A percentile compares a stretch with the other conserved stretches of the same genome.
phyloP scores from a whole-genome alignment of 805 yeast genomes.

The Scheffersomyces spartinae region DNA sequence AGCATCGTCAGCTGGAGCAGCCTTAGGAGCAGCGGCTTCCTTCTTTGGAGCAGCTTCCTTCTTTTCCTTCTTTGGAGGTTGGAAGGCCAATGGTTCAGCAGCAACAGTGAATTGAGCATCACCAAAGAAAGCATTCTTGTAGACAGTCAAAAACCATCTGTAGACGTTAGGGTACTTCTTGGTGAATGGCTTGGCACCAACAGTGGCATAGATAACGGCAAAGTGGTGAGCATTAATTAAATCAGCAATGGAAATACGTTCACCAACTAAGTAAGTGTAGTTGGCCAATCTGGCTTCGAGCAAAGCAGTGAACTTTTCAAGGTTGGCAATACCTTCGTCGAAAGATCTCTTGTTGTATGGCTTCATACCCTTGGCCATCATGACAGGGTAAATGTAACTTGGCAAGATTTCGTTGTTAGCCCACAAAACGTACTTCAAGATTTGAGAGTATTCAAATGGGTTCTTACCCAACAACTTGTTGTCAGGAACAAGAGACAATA shows the following conservation, averaged over 20 bases:
- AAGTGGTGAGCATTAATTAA: slow-evolving; percentile 18
- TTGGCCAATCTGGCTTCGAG: slow-evolving; percentile 48
- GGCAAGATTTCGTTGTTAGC: slow-evolving; percentile 56
- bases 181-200: slow-evolving; percentile 32
- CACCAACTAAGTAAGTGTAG: slow-evolving; percentile 63
- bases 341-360: slow-evolving; percentile 73
- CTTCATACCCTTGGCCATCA: slow-evolving; percentile 46
- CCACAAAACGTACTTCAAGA: slow-evolving; percentile 71
- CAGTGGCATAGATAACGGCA: slow-evolving; percentile 22
- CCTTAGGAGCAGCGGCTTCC: slow-evolving; percentile 20
- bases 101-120: too few species aligned
- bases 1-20: slow-evolving; percentile 18
- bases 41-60: slow-evolving; percentile 26
- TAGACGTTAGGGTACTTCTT: slow-evolving; percentile 29
- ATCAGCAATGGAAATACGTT: slow-evolving; percentile 31
- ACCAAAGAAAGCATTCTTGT: too few species aligned
- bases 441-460: slow-evolving; percentile 48
- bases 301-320: slow-evolving; percentile 27
- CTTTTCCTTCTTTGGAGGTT: slow-evolving; percentile 26
- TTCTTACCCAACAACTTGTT: slow-evolving; percentile 52
- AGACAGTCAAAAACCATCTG: slow-evolving; percentile 38
- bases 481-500: slow-evolving; percentile 17
- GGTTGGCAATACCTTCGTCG: slow-evolving; percentile 31
- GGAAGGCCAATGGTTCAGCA: too few species aligned
- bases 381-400: slow-evolving; percentile 42